A percentile compares a stretch with the other conserved stretches of the same genome.
Evolutionary conservation across 495 filamentous ascomycete genomes (phyloP).

Genomic region (Neurospora tetraspora): DNA sequence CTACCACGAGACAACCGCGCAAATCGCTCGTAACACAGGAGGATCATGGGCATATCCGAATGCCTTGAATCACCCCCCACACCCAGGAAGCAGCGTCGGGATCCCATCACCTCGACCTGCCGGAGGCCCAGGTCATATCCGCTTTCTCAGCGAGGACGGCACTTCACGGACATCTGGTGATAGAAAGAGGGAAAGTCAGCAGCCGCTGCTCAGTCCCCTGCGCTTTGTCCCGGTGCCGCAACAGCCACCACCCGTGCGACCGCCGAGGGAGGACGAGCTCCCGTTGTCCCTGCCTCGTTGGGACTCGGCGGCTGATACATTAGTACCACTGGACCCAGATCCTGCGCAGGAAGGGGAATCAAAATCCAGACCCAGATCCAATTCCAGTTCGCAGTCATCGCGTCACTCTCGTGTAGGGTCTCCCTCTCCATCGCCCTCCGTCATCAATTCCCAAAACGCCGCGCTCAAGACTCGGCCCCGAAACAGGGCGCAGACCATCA

Average conservation of each 20-base stretch:
- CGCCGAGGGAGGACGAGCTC: background rate
- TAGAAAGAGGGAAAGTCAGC: background rate
- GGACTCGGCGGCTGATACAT: background rate
- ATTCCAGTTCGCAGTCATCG: background rate
- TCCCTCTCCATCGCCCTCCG: background rate
- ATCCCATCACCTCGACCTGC: background rate
- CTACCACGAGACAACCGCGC: slow-evolving; percentile 14
- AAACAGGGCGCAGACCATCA: background rate
- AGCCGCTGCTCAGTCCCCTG: background rate
- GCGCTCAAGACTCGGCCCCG: background rate
- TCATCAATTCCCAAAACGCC: background rate
- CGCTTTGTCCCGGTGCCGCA: background rate
- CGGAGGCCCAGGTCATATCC: background rate
- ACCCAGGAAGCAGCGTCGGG: background rate
- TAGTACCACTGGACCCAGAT: background rate
- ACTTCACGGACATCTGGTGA: background rate
- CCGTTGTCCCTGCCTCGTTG: background rate
- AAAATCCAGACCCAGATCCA: background rate
- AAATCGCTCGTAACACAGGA: slow-evolving; percentile 8
- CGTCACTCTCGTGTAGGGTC: background rate
- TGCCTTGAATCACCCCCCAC: background rate
- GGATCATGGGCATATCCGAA: background rate
- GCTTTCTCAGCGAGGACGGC: background rate
- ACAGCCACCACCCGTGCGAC: background rate
- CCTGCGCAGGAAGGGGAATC: background rate